Base-by-base conservation (phyloP, 2,329 filamentous ascomycete species). In the Colletotrichum falcatum region DNA sequence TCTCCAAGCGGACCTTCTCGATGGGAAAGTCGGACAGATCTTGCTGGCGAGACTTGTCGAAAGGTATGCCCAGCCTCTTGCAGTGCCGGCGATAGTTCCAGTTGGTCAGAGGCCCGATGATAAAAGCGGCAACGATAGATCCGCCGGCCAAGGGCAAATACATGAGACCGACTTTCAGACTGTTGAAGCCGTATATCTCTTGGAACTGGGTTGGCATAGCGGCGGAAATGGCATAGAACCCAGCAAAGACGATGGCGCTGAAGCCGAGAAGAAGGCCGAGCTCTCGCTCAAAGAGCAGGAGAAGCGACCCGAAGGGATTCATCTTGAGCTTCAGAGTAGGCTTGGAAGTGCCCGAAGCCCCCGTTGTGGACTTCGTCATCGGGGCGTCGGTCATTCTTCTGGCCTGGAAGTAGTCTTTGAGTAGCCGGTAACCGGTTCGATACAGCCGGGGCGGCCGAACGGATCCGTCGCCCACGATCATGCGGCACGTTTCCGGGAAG, bases 41-140 rank as follows among this genome's bases (percentile, higher is more conserved):
- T 39, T 82, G 81, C 72, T 86, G 86, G 12, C 86, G 85, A 58
- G 82, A 86, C 73, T 84, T 84, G 65, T 85, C 85, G 64, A 90
- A 83, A 0, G 83, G 76, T 12, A 92, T 79, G 12, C 87, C 87
- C 0, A 88, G 78, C 6, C 79, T 82, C 12, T 79, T 77, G 16
- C 90, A 90, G 68, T 91, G 85, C 1, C 90, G 87, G 1, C 86
- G 84, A 77, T 90, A 94, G 77, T 92, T 93, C 80, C 86, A 86
- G 77, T 94, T 92, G 44, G 93, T 85, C 1, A 89, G 73, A 2
- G 84, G 83, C 0, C 91, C 90, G 3, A 82, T 81, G 3, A 82
- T 75, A 11, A 82, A 73, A 1, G 84, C 84, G 0, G 86, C 82
- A 1, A 83, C 75, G 16, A 86, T 79, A n/a, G 85, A 86, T 1